Evolutionary conservation across 768 basidiomycete genomes (phyloP), one percentile per base, ranked within the genome.

Genomic region (Tephrocybe sp.): DNA sequence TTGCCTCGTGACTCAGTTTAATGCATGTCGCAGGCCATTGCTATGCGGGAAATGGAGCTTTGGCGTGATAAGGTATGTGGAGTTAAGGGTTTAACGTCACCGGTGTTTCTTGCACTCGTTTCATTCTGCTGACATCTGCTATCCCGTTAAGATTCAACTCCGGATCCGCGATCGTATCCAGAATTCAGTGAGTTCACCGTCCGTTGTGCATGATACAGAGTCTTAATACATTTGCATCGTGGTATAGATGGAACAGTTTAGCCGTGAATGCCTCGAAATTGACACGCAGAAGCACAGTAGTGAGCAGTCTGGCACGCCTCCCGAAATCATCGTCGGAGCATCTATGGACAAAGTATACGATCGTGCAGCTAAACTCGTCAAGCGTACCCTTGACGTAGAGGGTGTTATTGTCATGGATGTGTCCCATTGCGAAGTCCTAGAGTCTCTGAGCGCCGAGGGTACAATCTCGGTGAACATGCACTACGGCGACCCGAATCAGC

Each of bases 21-120:
- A n/a, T 38, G n/a, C 44, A 19, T 48, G 33, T 34, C 15, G 8
- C 13, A 76, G 74, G 91, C 90, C 2, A 85, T 97, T 48, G 86
- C 86, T 15, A 91, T 97, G 86, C 82, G 94, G 29, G 94, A 97
- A 66, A 83, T 97, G 84, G 94, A 97, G 63, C 72, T 97, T 2
- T 97, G 93, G 93, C 74, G 86, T 51, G 94, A 97, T 65, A 95
- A 97, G 76, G 89, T 88, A 48, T 34, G 63, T 13, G 3, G 21
- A 18, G 1, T 24, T 50, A 25, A 29, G 15, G 39, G 15, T 43
- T 27, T n/a, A n/a, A n/a, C n/a, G n/a, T n/a, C n/a, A n/a, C n/a
- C n/a, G n/a, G n/a, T n/a, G n/a, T n/a, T n/a, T n/a, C n/a, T n/a
- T n/a, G n/a, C n/a, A n/a, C n/a, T n/a, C n/a, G n/a, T n/a, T n/a